phyloP scores from a whole-genome alignment of 2,329 filamentous ascomycete genomes.

The Talaromyces pinophilus region DNA sequence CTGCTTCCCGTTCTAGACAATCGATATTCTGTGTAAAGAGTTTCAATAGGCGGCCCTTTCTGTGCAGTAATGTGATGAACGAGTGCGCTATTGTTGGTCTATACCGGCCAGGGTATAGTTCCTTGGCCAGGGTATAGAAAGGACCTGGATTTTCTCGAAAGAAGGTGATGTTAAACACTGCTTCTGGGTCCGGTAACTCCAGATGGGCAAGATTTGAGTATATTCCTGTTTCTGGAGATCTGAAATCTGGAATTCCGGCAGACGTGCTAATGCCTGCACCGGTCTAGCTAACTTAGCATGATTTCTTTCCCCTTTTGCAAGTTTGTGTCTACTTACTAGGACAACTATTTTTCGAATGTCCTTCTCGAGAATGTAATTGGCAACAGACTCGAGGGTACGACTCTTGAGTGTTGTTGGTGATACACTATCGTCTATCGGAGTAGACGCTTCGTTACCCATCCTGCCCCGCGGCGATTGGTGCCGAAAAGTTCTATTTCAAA shows the following conservation, averaged over 20 bases:
- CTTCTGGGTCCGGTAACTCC: conserved; percentile 84
- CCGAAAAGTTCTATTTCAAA: background rate
- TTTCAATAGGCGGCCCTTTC: conserved; percentile 76
- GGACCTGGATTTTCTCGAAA: conserved; percentile 82
- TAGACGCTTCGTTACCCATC: conserved; percentile 87
- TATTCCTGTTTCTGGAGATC: conserved; percentile 78
- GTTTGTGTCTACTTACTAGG: conserved; percentile 55
- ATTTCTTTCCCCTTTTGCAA: too few species aligned
- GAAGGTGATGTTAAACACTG: conserved; percentile 89
- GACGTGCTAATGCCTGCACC: conserved; percentile 72
- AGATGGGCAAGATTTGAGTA: conserved; percentile 89
- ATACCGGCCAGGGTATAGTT: conserved; percentile 88
- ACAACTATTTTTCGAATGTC: conserved; percentile 73
- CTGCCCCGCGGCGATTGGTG: conserved; percentile 7
- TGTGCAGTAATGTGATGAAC: conserved; percentile 79
- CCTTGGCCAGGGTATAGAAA: conserved; percentile 89
- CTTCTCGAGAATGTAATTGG: conserved; percentile 75
- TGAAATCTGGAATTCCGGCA: conserved; percentile 73
- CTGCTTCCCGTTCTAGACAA: conserved; percentile 84
- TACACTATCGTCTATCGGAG: conserved; percentile 63
- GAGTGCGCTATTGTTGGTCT: conserved; percentile 85
- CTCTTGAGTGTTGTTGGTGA: conserved; percentile 65
- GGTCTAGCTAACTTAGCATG: conserved; percentile 50
- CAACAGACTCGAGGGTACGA: conserved; percentile 71
- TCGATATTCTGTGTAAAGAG: conserved; percentile 98